phyloP scores from a whole-genome alignment of 257 asterid species.

The Solanum microdontum region DNA sequence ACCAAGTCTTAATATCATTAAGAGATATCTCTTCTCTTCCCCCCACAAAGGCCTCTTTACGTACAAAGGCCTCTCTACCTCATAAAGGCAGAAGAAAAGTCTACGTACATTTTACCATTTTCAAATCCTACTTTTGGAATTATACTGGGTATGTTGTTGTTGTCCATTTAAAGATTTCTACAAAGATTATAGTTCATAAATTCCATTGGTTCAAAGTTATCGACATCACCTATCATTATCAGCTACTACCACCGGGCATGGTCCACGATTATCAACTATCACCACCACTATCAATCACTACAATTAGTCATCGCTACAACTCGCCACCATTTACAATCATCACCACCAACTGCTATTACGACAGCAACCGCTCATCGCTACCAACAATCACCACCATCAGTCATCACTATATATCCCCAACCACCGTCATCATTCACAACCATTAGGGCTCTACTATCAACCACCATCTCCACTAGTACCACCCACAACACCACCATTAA shows the following conservation, averaged over 20 bases:
- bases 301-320: background rate
- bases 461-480: background rate
- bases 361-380: background rate
- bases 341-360: no score
- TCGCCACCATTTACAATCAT: background rate
- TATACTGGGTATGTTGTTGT: background rate
- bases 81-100: background rate
- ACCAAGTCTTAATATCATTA: background rate
- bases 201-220: background rate
- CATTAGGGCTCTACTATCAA: background rate
- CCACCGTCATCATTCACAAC: background rate
- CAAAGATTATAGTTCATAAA: background rate
- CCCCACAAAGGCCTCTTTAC: background rate
- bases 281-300: background rate
- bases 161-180: background rate
- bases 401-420: no score
- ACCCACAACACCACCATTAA: background rate
- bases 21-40: background rate
- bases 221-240: background rate
- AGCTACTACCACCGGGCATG: background rate
- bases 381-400: background rate
- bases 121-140: background rate
- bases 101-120: background rate
- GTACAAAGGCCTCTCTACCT: background rate
- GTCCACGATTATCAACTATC: background rate